A percentile compares a stretch with the other conserved stretches of the same genome.
phyloP scores from a whole-genome alignment of 805 yeast genomes.

The Martiniozyma abietophila region DNA sequence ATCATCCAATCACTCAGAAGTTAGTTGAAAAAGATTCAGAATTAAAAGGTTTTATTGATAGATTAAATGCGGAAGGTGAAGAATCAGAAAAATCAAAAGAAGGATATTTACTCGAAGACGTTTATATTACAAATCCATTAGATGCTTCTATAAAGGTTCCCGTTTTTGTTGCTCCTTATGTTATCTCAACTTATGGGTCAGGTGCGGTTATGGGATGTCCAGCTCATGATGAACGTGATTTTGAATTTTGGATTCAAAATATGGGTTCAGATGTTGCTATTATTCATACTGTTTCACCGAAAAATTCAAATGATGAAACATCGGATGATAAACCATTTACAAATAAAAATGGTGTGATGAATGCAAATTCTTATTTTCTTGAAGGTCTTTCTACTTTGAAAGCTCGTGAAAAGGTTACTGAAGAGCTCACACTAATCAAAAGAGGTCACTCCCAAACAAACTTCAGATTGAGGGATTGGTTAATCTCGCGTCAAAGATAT shows the following conservation, averaged over 20 bases:
- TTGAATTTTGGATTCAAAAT: constrained; percentile 66
- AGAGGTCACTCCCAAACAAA: constrained; percentile 43
- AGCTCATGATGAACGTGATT: constrained; percentile 83
- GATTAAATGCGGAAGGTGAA: constrained; percentile 29
- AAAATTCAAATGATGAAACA: constrained; percentile 2
- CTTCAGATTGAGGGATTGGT: constrained; percentile 82
- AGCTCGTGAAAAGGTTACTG: constrained; percentile 42
- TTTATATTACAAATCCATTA: constrained; percentile 54
- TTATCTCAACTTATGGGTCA: constrained; percentile 69
- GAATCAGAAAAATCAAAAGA: constrained; percentile 36
- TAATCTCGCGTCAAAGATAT: constrained; percentile 86
- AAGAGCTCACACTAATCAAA: constrained; percentile 27
- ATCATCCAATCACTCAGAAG: constrained; percentile 51
- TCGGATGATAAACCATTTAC: constrained; percentile 26
- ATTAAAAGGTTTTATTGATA: constrained; percentile 38
- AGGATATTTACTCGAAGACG: constrained; percentile 44
- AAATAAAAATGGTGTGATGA: constrained; percentile 38
- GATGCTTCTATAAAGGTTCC: constrained; percentile 43
- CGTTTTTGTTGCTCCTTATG: constrained; percentile 86
- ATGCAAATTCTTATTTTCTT: constrained; percentile 37
- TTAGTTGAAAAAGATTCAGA: constrained; percentile 30
- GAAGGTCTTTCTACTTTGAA: constrained; percentile 39
- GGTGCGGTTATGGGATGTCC: constrained; percentile 99
- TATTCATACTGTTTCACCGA: constrained; percentile 38
- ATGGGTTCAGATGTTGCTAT: constrained; percentile 34